phyloP scores from a whole-genome alignment of 495 filamentous ascomycete genomes.

The Polyplosphaeria fusca region DNA sequence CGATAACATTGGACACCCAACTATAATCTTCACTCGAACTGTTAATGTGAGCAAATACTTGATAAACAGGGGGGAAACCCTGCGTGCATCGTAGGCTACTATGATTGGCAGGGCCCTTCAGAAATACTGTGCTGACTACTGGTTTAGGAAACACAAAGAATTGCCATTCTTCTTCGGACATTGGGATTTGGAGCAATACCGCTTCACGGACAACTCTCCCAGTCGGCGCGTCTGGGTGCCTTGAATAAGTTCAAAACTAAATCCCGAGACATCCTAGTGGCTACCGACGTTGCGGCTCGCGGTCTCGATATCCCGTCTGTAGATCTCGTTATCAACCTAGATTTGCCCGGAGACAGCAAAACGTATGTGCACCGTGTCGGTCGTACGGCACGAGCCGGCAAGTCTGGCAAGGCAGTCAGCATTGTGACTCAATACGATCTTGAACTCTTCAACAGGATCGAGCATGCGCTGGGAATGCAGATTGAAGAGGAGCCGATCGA shows the following conservation, averaged over 20 bases:
- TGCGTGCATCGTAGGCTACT: too few relatives aligned
- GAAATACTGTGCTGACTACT: too few relatives aligned
- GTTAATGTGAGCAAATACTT: too few relatives aligned
- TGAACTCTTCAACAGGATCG: constrained; percentile 81
- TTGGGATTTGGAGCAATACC: constrained; percentile 86
- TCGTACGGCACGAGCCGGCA: constrained; percentile 86
- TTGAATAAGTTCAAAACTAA: constrained; percentile 81
- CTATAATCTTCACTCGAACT: constrained; percentile 90
- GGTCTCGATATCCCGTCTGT: constrained; percentile 94
- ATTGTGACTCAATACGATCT: constrained; percentile 90
- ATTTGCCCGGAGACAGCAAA: constrained; percentile 77
- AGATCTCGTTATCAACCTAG: constrained; percentile 83
- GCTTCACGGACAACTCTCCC: constrained; percentile 83
- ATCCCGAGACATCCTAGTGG: constrained; percentile 79
- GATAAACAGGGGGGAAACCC: too few relatives aligned
- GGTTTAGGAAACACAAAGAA: constrained; percentile 81
- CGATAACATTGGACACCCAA: constrained; percentile 75
- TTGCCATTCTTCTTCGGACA: constrained; percentile 74
- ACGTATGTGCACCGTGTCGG: constrained; percentile 96
- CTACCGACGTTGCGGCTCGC: constrained; percentile 90
- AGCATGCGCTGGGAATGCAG: constrained; percentile 74
- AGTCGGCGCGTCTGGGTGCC: constrained; percentile 77
- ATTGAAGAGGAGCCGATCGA: constrained; percentile 61
- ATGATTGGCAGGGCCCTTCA: too few relatives aligned
- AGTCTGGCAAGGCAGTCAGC: constrained; percentile 75